These are phyloP conservation scores for Polyrhizophydium stewartii DNA, from an alignment of 371 early-diverging fungal genomes.

Conservation along the genomic window DNA sequence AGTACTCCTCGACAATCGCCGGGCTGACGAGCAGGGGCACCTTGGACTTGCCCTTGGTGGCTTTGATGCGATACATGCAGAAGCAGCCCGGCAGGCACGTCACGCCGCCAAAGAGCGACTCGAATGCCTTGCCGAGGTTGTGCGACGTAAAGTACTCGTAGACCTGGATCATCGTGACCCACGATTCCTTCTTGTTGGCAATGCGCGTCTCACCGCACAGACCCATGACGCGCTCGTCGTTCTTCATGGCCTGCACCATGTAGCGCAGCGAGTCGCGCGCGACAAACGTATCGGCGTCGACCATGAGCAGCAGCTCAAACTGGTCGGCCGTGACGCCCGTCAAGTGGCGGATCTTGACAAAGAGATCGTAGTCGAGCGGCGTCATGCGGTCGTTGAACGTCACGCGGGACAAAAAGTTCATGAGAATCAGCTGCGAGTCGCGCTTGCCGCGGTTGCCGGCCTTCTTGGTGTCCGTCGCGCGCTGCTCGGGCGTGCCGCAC, in stretches of 20 bases:
- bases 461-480: slow-evolving; percentile 21
- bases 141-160: slow-evolving; percentile 94
- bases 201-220: slow-evolving; percentile 87
- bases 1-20: slow-evolving; percentile 84
- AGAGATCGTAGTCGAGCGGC: slow-evolving; percentile 82
- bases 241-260: slow-evolving; percentile 75
- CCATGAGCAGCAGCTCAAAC: slow-evolving; percentile 87
- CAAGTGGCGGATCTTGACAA: slow-evolving; percentile 54
- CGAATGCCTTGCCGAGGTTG: slow-evolving; percentile 94
- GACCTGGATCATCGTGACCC: slow-evolving; percentile 97
- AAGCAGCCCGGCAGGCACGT: slow-evolving; percentile 67
- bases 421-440: slow-evolving; percentile 97
- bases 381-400: slow-evolving; percentile 73
- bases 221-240: slow-evolving; percentile 81
- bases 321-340: slow-evolving; percentile 66
- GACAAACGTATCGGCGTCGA: slow-evolving; percentile 90
- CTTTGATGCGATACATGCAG: slow-evolving; percentile 54
- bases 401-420: slow-evolving; percentile 95
- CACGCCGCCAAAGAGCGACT: slow-evolving; percentile 81
- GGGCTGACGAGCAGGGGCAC: slow-evolving; percentile 83
- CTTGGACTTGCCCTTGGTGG: slow-evolving; percentile 37
- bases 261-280: slow-evolving; percentile 73
- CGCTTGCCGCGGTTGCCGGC: slow-evolving; percentile 98
- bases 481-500: slow-evolving; percentile 66
- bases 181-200: slow-evolving; percentile 73